phyloP scores from a whole-genome alignment of 805 yeast species.

The Middelhovenomyces tepae region DNA sequence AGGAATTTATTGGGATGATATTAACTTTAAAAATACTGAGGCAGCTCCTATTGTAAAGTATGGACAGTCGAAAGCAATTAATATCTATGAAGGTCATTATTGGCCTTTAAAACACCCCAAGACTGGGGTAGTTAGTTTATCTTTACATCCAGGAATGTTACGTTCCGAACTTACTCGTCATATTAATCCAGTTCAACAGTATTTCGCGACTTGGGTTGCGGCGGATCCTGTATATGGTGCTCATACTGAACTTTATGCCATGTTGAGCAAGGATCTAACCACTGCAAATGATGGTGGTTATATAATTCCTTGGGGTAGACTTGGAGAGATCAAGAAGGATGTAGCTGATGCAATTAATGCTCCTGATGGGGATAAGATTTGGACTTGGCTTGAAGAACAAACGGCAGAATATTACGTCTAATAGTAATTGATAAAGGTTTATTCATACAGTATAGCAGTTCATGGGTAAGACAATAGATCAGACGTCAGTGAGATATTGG shows the following conservation, averaged over 20 bases:
- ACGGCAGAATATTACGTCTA: no score
- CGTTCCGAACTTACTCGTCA: constrained; percentile 30
- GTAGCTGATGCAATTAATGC: constrained; percentile 26
- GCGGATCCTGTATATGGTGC: no score
- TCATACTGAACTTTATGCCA: constrained; percentile 36
- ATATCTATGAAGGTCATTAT: constrained; percentile 29
- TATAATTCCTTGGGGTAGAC: constrained; percentile 36
- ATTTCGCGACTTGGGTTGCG: constrained; percentile 20
- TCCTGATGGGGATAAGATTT: constrained; percentile 27
- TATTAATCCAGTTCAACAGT: constrained; percentile 3
- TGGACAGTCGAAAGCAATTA: constrained; percentile 38
- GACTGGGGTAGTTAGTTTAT: constrained; percentile 27
- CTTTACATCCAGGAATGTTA: constrained; percentile 37
- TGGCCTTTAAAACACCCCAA: constrained; percentile 30
- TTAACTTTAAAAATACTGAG: constrained; percentile 20
- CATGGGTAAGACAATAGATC: no score
- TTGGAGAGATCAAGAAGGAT: constrained; percentile 32
- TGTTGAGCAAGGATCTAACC: constrained; percentile 32
- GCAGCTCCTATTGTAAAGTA: constrained; percentile 24
- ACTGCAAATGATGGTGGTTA: constrained; percentile 28
- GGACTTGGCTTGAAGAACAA: constrained; percentile 31
- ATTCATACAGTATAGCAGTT: no score
- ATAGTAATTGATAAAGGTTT: no score
- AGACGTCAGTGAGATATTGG: no score
- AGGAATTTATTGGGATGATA: constrained; percentile 30